phyloP scores from a whole-genome alignment of 176 grass and related monocot species.

The Melocanna baccifera region DNA sequence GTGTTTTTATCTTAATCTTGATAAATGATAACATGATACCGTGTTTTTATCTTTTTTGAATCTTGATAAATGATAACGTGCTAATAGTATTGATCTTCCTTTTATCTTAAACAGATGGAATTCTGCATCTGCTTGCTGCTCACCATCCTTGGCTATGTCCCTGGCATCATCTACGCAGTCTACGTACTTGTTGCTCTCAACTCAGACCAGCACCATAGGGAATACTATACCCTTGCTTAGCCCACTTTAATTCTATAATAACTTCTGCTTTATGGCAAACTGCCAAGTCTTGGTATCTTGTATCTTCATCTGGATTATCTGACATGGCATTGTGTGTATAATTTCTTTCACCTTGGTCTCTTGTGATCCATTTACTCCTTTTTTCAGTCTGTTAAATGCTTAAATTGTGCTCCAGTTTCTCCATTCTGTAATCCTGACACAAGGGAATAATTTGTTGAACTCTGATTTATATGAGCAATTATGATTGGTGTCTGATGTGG shows the following conservation, averaged over 20 bases:
- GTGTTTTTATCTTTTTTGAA: background rate
- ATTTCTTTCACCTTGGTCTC: background rate
- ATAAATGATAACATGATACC: background rate
- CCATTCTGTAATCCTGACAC: constrained; percentile 23
- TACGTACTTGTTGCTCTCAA: constrained; percentile 52
- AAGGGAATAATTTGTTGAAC: constrained; percentile 5
- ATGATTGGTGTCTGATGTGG: background rate
- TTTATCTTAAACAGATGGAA: constrained; percentile 43
- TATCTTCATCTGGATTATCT: constrained; percentile 6
- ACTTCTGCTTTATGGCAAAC: background rate
- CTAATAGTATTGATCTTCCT: background rate
- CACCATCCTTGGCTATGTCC: constrained; percentile 62
- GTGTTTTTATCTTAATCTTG: background rate
- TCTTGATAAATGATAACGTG: background rate
- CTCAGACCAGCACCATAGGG: constrained; percentile 23
- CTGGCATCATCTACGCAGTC: constrained; percentile 67
- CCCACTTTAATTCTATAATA: background rate
- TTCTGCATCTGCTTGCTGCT: constrained; percentile 76
- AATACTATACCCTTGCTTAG: constrained; percentile 48
- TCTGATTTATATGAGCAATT: background rate
- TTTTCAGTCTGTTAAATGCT: background rate
- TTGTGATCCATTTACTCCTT: background rate
- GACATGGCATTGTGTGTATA: background rate
- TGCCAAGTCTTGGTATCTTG: background rate
- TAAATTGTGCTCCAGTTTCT: background rate